Percentiles rank a stretch among this genome's conserved stretches.
phyloP scores from a whole-genome alignment of 2,329 filamentous ascomycete species.

The Mariannaea sp. region DNA sequence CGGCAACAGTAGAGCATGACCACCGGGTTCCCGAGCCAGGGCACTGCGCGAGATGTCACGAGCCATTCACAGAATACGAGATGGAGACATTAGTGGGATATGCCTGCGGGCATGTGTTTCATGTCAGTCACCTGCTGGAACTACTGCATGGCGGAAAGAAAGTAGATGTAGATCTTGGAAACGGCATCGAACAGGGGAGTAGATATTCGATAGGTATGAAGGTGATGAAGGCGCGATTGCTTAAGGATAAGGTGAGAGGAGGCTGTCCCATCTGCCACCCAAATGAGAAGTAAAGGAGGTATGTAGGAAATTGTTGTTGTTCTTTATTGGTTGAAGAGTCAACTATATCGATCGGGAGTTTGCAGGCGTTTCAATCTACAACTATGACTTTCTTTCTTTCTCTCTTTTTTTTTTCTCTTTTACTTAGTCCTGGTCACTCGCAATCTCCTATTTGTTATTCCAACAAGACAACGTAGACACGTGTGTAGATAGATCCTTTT shows the following conservation, averaged over 20 bases:
- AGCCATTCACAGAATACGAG: slow-evolving; percentile 64
- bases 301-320: no score
- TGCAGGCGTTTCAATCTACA: not conserved
- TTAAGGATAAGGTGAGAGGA: slow-evolving; percentile 70
- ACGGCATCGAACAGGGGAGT: slow-evolving; percentile 47
- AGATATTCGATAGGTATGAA: slow-evolving; percentile 79
- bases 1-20: slow-evolving; percentile 34
- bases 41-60: slow-evolving; percentile 63
- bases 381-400: no score
- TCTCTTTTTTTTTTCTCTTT: no score
- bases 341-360: slow-evolving; percentile 16
- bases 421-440: no score
- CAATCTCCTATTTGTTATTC: no score
- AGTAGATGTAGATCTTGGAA: slow-evolving; percentile 54
- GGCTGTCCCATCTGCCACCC: slow-evolving; percentile 66
- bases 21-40: slow-evolving; percentile 51
- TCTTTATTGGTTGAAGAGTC: slow-evolving; percentile 12
- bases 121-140: slow-evolving; percentile 72
- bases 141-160: slow-evolving; percentile 52
- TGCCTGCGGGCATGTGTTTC: slow-evolving; percentile 81
- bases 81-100: slow-evolving; percentile 78
- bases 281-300: slow-evolving; percentile 22
- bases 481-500: slow-evolving; percentile 15
- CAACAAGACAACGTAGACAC: not conserved
- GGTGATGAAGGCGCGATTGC: slow-evolving; percentile 80